These are phyloP conservation scores for Fagopyrum tataricum DNA, from an alignment of 148 eudicot genomes.

Conservation along the genomic window DNA sequence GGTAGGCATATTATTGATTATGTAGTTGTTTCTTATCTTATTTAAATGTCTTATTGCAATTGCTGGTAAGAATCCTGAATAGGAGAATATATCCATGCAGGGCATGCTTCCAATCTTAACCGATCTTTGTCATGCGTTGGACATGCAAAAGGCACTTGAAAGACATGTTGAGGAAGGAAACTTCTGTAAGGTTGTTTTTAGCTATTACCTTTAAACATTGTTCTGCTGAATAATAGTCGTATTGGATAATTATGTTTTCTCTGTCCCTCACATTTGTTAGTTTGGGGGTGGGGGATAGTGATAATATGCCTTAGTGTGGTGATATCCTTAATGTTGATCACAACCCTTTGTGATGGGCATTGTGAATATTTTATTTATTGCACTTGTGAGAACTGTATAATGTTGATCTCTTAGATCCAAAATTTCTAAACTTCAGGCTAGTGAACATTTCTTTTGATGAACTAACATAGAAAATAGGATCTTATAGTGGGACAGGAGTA, in stretches of 20 bases:
- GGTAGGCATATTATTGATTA: neutral
- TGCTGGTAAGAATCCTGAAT: slow-evolving; percentile 7
- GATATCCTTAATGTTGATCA: neutral
- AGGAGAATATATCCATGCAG: slow-evolving; percentile 34
- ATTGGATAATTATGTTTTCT: neutral
- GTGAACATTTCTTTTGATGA: neutral
- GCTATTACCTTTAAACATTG: neutral
- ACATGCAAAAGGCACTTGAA: slow-evolving; percentile 78
- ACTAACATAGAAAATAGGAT: neutral
- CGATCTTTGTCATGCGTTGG: slow-evolving; percentile 57
- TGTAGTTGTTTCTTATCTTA: neutral
- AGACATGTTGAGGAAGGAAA: slow-evolving; percentile 69
- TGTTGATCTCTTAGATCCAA: neutral
- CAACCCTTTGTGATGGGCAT: neutral
- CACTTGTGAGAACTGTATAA: neutral
- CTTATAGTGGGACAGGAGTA: neutral
- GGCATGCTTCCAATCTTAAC: slow-evolving; percentile 71
- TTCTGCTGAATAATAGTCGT: neutral
- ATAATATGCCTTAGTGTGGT: neutral
- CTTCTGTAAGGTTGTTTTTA: slow-evolving; percentile 62
- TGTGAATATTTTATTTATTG: neutral
- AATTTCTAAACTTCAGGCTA: neutral
- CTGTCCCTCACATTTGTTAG: slow-evolving; percentile 1
- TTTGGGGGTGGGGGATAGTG: neutral
- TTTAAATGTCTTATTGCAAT: neutral